A percentile compares a stretch with the other conserved stretches of the same genome.
These are phyloP conservation scores for Colletotrichum musae DNA, from an alignment of 2,329 filamentous ascomycete genomes.

Conservation along the genomic window DNA sequence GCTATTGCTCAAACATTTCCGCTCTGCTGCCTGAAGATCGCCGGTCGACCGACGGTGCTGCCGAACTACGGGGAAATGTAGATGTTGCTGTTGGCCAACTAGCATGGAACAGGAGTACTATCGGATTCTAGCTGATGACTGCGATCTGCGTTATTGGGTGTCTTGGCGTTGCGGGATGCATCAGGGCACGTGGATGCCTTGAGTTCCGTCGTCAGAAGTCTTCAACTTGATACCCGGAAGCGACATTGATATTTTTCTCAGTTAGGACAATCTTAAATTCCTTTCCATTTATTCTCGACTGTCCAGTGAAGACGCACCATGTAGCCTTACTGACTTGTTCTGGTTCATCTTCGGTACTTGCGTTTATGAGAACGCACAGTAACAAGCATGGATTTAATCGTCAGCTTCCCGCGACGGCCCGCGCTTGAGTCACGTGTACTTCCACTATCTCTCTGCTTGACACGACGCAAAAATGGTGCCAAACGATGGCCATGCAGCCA, in stretches of 20 bases:
- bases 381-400: too few species aligned
- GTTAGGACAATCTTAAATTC: constrained; percentile 30
- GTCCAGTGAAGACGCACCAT: not conserved
- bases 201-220: constrained; percentile 28
- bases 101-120: constrained; percentile 24
- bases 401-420: too few species aligned
- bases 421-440: too few species aligned
- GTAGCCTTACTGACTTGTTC: too few species aligned
- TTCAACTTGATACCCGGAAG: constrained; percentile 40
- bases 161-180: constrained; percentile 34
- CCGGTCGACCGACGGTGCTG: not conserved
- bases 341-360: not conserved
- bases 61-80: not conserved
- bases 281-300: constrained; percentile 14
- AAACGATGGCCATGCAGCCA: too few species aligned
- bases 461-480: too few species aligned
- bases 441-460: too few species aligned
- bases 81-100: not conserved
- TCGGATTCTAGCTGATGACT: constrained; percentile 32
- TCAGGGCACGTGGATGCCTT: constrained; percentile 21
- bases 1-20: not conserved
- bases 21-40: not conserved
- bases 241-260: constrained; percentile 36
- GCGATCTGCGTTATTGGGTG: constrained; percentile 33
- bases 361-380: not conserved